Base-by-base conservation (phyloP, 148 eudicot species). In the Fagopyrum tataricum region DNA sequence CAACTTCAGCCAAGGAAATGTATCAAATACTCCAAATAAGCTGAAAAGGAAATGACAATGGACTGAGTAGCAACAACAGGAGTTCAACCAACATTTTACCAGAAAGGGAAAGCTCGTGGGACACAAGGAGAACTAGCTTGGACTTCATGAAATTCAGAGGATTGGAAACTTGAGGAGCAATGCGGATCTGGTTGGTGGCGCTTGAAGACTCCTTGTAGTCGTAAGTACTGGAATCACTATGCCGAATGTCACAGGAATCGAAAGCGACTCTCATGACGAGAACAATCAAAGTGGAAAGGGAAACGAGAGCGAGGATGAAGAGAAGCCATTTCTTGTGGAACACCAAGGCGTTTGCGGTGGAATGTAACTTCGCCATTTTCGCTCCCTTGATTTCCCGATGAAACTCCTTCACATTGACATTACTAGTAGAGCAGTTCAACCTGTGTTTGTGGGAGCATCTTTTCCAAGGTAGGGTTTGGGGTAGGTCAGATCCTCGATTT, bases 51-150 rank as follows among this genome's bases (percentile, higher is more conserved):
- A 0, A 31, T 31, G 37, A 31, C 37, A 31, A 31, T 31, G 2
- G 37, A 31, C 37, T 31, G 37, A 31, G 37, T 31, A 51, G 56
- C 56, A 17, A 31, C 15, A 51, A 20, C 20, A 51, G 56, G 56
- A n/a, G 12, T 5, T 12, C 37, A 43, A 18, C 39, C 8, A 51
- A 26, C 39, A 67, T 46, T 7, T 40, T 83, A 94, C 98, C 97
- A 67, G 98, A 94, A 71, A 94, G 97, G 6, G 98, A 89, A 75
- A 94, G 96, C 74, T 94, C 97, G 71, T 94, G 98, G 26, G 98
- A 94, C 7, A 94, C 98, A 44, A 91, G 76, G 23, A 94, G 85
- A 40, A 94, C 97, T 59, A 85, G 91, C 88, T 91, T 94, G 18
- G 96, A 89, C 85, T 91, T 94, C 97, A 94, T 94, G 80, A 94